Evolutionary conservation across 1,284 basidiomycete genomes (phyloP).

Genomic region (Pseudozyma hubeiensis): DNA sequence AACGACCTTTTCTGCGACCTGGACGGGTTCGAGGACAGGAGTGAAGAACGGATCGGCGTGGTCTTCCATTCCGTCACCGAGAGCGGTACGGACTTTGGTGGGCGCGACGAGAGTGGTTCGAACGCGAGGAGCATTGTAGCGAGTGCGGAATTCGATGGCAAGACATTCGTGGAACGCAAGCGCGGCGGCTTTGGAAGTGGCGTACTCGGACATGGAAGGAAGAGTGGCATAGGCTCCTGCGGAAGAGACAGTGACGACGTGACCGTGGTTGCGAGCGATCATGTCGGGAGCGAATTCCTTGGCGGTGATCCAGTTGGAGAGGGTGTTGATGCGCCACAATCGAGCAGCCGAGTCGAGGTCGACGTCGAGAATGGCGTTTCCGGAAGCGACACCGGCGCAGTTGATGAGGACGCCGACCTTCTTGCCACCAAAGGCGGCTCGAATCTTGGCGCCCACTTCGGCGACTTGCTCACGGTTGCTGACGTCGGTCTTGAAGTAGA

Average conservation of each 20-base stretch:
- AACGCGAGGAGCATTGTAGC: constrained; percentile 61
- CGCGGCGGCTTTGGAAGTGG: constrained; percentile 63
- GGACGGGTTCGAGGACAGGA: constrained; percentile 62
- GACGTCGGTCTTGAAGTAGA: constrained; percentile 67
- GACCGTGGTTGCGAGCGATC: constrained; percentile 64
- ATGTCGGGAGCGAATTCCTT: constrained; percentile 66
- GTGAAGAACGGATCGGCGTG: constrained; percentile 61
- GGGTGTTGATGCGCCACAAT: constrained; percentile 64
- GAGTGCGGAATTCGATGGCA: constrained; percentile 57
- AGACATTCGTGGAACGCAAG: constrained; percentile 66
- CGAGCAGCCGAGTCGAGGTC: constrained; percentile 44
- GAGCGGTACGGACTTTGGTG: constrained; percentile 66
- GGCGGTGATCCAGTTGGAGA: constrained; percentile 60
- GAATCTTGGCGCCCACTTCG: constrained; percentile 55
- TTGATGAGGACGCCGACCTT: constrained; percentile 60
- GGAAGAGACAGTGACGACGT: constrained; percentile 63
- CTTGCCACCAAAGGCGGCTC: constrained; percentile 45
- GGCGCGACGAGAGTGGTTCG: constrained; percentile 64
- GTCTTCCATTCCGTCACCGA: constrained; percentile 65
- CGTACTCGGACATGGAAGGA: constrained; percentile 63
- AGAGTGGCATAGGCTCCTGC: constrained; percentile 60
- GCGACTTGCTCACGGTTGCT: constrained; percentile 55
- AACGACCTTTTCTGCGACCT: constrained; percentile 59
- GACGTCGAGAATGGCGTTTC: constrained; percentile 58
- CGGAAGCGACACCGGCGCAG: constrained; percentile 65